phyloP scores from a whole-genome alignment of 768 basidiomycete genomes.

The Auriscalpium microsporum region DNA sequence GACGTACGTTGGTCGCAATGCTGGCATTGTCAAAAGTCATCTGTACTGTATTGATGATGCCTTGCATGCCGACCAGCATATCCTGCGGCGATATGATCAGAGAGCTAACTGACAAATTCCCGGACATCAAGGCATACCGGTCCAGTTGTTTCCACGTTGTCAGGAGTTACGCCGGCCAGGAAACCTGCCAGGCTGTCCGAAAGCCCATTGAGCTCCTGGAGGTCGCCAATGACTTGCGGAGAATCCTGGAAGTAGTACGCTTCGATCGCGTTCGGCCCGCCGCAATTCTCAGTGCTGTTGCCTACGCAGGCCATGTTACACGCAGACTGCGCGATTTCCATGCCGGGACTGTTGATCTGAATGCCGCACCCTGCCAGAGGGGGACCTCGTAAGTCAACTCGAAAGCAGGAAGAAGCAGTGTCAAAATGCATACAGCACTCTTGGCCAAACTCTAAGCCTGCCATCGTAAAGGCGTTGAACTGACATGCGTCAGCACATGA shows the following conservation, averaged over 20 bases:
- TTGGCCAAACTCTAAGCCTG: not conserved
- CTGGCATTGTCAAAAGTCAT: not conserved
- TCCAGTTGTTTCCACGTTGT: not conserved
- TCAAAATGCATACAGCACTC: not conserved
- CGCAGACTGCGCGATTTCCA: not conserved
- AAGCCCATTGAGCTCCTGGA: not conserved
- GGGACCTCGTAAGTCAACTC: not conserved
- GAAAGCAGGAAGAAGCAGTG: not conserved
- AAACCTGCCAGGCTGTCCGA: not conserved
- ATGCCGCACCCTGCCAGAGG: not conserved
- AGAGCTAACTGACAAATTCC: too few relatives aligned
- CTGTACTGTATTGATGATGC: not conserved
- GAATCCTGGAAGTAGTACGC: not conserved
- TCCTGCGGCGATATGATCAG: not conserved
- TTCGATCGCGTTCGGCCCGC: not conserved
- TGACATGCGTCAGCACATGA: not conserved
- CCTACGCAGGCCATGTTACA: constrained; percentile 4
- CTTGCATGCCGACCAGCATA: not conserved
- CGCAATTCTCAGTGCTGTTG: not conserved
- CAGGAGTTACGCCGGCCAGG: not conserved
- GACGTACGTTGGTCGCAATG: not conserved
- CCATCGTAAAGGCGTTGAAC: not conserved
- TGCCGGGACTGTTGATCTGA: not conserved
- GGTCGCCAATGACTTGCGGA: not conserved
- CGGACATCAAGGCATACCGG: not conserved